A percentile compares a stretch with the other conserved stretches of the same genome.
Conservation (phyloP, 106 monocot genomes). For the Acorus gramineus region DNA sequence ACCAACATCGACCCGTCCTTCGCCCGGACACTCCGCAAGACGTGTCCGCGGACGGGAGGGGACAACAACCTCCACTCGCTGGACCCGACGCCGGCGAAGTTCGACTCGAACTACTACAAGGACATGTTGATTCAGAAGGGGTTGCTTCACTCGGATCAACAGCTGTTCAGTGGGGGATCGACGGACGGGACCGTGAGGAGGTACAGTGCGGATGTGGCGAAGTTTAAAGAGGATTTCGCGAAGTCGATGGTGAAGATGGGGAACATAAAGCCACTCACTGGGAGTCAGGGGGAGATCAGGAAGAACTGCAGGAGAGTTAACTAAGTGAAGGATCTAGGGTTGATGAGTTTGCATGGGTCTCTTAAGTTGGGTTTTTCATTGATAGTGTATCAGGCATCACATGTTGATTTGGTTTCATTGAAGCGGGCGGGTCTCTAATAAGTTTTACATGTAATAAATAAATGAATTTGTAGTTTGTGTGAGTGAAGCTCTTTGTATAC, state of each 20-base stretch:
- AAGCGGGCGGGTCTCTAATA: too few relatives aligned
- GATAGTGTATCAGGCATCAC: too few relatives aligned
- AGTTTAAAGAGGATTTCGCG: slow-evolving; percentile 26
- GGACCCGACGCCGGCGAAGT: slow-evolving; percentile 13
- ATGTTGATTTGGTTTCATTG: too few relatives aligned
- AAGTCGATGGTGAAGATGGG: slow-evolving; percentile 28
- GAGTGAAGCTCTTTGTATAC: too few relatives aligned
- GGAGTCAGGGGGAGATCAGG: slow-evolving; percentile 16
- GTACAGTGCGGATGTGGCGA: slow-evolving; percentile 7
- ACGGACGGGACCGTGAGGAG: slow-evolving; percentile 13
- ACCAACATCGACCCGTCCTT: slow-evolving; percentile 19
- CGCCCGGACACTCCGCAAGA: not conserved
- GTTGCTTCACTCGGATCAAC: slow-evolving; percentile 28
- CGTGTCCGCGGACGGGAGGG: slow-evolving; percentile 13
- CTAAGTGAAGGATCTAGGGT: slow-evolving; percentile 2
- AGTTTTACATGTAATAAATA: too few relatives aligned
- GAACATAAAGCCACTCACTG: slow-evolving; percentile 17
- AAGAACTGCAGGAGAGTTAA: slow-evolving; percentile 19
- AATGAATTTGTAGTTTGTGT: too few relatives aligned
- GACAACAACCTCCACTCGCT: slow-evolving; percentile 11
- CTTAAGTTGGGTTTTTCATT: too few relatives aligned
- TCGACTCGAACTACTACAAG: slow-evolving; percentile 19
- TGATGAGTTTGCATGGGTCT: too few relatives aligned
- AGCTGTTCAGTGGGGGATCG: slow-evolving; percentile 19
- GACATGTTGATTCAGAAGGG: slow-evolving; percentile 15